Evolutionary conservation across 2,329 filamentous ascomycete species (phyloP).

Genomic region (Macrophomina phaseolina): DNA sequence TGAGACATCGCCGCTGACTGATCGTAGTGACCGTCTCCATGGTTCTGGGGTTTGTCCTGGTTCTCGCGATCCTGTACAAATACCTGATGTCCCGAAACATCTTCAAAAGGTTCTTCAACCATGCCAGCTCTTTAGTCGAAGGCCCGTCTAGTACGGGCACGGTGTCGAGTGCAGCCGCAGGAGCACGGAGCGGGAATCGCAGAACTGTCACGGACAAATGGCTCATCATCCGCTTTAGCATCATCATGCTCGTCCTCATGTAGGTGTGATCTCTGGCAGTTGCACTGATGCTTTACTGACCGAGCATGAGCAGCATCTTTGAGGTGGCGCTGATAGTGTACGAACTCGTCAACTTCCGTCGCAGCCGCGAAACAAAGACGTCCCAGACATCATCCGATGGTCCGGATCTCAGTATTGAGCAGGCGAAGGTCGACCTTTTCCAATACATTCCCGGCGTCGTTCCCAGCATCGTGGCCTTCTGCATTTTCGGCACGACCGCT

Average conservation of each 20-base stretch:
- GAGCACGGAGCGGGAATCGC: neutral
- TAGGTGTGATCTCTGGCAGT: neutral
- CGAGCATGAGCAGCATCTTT: neutral
- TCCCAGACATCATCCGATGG: neutral
- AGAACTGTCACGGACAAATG: constrained; percentile 17
- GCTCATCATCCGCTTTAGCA: constrained; percentile 21
- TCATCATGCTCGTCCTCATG: constrained; percentile 20
- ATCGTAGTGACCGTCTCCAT: constrained; percentile 1
- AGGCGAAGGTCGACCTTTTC: constrained; percentile 11
- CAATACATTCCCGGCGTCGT: constrained; percentile 18
- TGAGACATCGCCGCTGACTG: neutral
- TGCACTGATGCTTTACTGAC: neutral
- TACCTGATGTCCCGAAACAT: constrained; percentile 16
- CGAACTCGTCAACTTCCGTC: constrained; percentile 19
- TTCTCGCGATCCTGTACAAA: constrained; percentile 19
- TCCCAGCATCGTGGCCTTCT: constrained; percentile 15
- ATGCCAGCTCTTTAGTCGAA: neutral
- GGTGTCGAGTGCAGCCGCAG: neutral
- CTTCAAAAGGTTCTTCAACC: constrained; percentile 14
- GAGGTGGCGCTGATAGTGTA: constrained; percentile 18
- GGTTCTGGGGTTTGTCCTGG: constrained; percentile 1
- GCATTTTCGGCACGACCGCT: constrained; percentile 21
- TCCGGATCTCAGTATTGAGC: constrained; percentile 10
- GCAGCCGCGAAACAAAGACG: neutral
- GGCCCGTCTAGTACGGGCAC: neutral